Base-by-base conservation (phyloP, 495 filamentous ascomycete species). In the Talaromyces ruber region DNA sequence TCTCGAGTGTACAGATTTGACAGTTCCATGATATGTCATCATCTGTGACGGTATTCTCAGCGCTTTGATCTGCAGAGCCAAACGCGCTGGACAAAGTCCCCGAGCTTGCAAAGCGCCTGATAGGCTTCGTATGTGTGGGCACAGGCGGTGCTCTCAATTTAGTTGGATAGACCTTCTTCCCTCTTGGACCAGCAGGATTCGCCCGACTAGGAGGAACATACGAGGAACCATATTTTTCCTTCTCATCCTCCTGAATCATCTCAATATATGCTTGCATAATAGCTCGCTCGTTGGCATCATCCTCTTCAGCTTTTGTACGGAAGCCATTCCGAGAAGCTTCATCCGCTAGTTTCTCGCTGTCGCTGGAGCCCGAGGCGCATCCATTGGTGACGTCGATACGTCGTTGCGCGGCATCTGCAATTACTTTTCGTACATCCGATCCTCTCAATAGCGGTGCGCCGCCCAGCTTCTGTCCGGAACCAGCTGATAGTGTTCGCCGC, bases 251-350 rank as follows among this genome's bases (percentile, higher is more conserved):
- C 66, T 93, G 87, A 29, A 95, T 88, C 9, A 98, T 74, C 59
- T 98, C 93, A 74, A 89, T 91, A 26, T 93, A 82, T 0, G 92
- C 93, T 65, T 92, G 84, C 61, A 91, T 81, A 65, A 97, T 96
- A n/a, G 93, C 93, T 21, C 82, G 81, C 52, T 97, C 91, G 64
- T 97, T 93, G 1, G 91, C 93, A 65, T 92, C 88, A 58, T 97
- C 92, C 66, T 94, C 90, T 66, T 95, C 90, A 0, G 90, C 90
- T 68, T 92, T 81, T 0, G 93, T 97, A 43, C 82, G 77, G 77
- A 94, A 92, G 0, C 91, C 90, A 66, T 87, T 88, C 52, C 76
- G 73, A 4, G 84, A 85, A 6, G 89, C 88, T 64, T 88, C 81
- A 60, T 92, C 84, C 2, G 87, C 87, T 52, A 90, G 84, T 28